Evolutionary conservation across 2,329 filamentous ascomycete genomes (phyloP).

Genomic region (Emmonsiellopsis sp.): DNA sequence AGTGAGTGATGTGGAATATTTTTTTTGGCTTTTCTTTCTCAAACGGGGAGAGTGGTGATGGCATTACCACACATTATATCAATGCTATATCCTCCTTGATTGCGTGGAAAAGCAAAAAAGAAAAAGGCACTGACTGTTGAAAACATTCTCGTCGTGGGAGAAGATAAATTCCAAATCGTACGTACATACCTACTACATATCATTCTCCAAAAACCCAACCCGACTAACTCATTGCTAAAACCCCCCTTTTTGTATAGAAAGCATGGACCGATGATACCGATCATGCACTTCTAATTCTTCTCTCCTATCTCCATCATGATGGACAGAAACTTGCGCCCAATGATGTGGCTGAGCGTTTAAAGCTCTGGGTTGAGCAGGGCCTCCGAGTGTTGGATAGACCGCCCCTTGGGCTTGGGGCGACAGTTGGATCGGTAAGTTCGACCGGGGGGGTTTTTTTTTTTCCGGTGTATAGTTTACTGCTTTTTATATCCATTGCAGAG

Average conservation of each 20-base stretch:
- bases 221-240: neutral
- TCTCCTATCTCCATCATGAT: conserved; percentile 39
- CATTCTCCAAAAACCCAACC: too few species aligned
- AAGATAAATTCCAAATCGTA: conserved; percentile 25
- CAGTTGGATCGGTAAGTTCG: conserved; percentile 35
- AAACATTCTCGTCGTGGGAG: too few species aligned
- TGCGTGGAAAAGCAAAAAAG: too few species aligned
- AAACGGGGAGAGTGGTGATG: too few species aligned
- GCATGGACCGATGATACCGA: conserved; percentile 50
- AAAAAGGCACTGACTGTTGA: too few species aligned
- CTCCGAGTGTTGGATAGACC: conserved; percentile 38
- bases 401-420: conserved; percentile 40
- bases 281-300: conserved; percentile 41
- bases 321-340: conserved; percentile 26
- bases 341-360: conserved; percentile 39
- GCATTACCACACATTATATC: too few species aligned
- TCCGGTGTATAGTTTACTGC: neutral
- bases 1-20: conserved; percentile 4
- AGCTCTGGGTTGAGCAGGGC: conserved; percentile 40
- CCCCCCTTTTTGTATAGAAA: conserved; percentile 13
- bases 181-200: neutral
- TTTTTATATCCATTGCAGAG: too few species aligned
- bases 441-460: neutral
- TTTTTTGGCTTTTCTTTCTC: neutral
- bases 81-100: too few species aligned